Conservation (phyloP, 305 asterid species). For the Plantago coronopus region DNA sequence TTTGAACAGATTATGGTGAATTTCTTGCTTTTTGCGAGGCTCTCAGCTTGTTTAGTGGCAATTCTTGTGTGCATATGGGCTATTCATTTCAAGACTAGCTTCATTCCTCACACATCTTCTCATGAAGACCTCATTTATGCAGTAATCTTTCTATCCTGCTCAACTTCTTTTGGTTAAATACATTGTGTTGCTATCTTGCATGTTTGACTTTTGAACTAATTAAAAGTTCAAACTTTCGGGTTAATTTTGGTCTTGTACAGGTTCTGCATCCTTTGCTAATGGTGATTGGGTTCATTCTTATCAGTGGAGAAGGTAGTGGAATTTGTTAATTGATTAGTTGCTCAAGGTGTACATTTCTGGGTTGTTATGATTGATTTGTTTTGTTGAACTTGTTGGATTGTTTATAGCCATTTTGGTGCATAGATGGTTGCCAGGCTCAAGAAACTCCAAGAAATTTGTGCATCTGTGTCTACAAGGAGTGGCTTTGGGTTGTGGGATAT, state of each 20-base stretch:
- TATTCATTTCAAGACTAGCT: conserved; percentile 59
- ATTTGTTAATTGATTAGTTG: neutral
- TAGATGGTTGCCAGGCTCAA: conserved; percentile 81
- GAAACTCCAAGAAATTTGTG: conserved; percentile 67
- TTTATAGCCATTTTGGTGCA: conserved; percentile 79
- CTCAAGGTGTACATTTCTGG: conserved; percentile 8
- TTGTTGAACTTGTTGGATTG: conserved; percentile 7
- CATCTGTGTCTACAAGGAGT: conserved; percentile 83
- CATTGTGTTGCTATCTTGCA: neutral
- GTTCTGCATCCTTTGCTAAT: conserved; percentile 76
- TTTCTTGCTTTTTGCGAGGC: conserved; percentile 50
- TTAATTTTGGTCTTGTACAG: conserved; percentile 27
- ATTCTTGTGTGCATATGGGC: conserved; percentile 70
- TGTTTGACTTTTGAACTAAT: conserved; percentile 13
- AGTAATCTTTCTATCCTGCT: conserved; percentile 31
- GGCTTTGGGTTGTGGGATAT: conserved; percentile 79
- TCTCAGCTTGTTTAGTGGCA: conserved; percentile 60
- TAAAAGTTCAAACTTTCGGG: neutral
- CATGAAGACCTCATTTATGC: conserved; percentile 58
- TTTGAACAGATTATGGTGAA: neutral
- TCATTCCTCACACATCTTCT: conserved; percentile 44
- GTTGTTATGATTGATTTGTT: conserved; percentile 8
- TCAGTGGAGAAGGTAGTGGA: conserved; percentile 77
- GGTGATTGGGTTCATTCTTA: conserved; percentile 87
- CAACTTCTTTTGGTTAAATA: neutral